Evolutionary conservation across 2,329 filamentous ascomycete species (phyloP).

Genomic region (Leptographium procerum): DNA sequence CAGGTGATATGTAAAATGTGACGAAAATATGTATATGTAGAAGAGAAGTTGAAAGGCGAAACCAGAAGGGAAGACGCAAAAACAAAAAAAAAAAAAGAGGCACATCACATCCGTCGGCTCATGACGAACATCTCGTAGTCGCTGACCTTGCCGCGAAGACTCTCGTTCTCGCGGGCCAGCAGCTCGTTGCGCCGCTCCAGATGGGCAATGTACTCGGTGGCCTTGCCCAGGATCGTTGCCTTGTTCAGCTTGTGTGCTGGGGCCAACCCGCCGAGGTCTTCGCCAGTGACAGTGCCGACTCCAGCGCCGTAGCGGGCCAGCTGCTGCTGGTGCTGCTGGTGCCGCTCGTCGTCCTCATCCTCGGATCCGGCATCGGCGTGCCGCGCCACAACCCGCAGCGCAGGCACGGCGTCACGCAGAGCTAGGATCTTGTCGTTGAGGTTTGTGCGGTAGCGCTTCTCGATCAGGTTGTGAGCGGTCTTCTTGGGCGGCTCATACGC

Average conservation of each 20-base stretch:
- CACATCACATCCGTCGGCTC: slow-evolving; percentile 10
- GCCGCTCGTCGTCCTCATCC: slow-evolving; percentile 22
- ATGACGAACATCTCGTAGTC: slow-evolving; percentile 21
- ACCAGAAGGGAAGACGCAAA: not conserved
- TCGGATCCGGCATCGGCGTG: slow-evolving; percentile 24
- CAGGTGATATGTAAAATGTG: not conserved
- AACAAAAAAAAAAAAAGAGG: slow-evolving; percentile 1
- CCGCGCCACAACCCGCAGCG: slow-evolving; percentile 34
- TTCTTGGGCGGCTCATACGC: slow-evolving; percentile 43
- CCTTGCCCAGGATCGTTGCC: slow-evolving; percentile 29
- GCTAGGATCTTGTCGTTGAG: slow-evolving; percentile 75
- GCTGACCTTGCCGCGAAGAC: slow-evolving; percentile 26
- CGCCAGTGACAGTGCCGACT: slow-evolving; percentile 27
- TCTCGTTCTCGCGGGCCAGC: slow-evolving; percentile 32
- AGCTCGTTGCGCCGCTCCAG: slow-evolving; percentile 24
- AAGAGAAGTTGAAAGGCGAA: not conserved
- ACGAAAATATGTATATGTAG: not conserved
- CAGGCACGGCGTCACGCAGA: slow-evolving; percentile 56
- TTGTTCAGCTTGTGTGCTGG: slow-evolving; percentile 32
- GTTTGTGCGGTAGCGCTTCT: slow-evolving; percentile 75
- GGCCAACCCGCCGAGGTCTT: slow-evolving; percentile 25
- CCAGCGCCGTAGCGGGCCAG: slow-evolving; percentile 7
- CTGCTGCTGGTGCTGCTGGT: slow-evolving; percentile 15
- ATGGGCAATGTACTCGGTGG: slow-evolving; percentile 25
- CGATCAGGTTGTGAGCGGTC: slow-evolving; percentile 75